Evolutionary conservation across 148 eudicot genomes (phyloP).

Genomic region (Arctostaphylos glauca): DNA sequence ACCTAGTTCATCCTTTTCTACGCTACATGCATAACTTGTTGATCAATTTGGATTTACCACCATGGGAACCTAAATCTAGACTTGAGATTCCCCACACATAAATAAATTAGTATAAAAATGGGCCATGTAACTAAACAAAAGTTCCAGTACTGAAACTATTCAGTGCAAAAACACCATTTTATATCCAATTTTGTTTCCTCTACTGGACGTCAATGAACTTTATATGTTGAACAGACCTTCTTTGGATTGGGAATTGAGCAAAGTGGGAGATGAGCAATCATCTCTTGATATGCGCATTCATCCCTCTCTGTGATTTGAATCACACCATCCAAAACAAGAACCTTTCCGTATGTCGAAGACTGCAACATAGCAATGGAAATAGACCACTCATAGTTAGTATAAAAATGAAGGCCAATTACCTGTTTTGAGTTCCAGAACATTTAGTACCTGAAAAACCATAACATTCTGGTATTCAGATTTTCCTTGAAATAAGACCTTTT

Average conservation of each 20-base stretch:
- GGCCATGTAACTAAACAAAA: not conserved
- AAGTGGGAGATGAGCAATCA: constrained; percentile 93
- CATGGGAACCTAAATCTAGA: not conserved
- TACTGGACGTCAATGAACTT: not conserved
- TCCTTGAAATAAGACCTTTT: constrained; percentile 73
- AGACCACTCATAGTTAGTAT: not conserved
- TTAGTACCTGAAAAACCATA: constrained; percentile 74
- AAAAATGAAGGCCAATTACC: constrained; percentile 2
- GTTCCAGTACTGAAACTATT: not conserved
- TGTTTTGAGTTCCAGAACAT: constrained; percentile 7
- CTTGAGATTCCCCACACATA: not conserved
- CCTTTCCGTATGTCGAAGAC: constrained; percentile 93
- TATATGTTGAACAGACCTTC: constrained; percentile 44
- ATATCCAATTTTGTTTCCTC: not conserved
- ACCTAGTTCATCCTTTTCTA: not conserved
- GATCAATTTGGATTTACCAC: not conserved
- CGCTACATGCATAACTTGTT: not conserved
- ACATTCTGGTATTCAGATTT: constrained; percentile 91
- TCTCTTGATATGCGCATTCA: constrained; percentile 97
- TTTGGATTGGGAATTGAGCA: constrained; percentile 91
- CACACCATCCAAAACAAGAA: constrained; percentile 91
- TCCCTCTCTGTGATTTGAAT: constrained; percentile 98
- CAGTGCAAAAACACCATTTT: not conserved
- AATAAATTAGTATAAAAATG: not conserved
- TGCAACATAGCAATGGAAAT: constrained; percentile 39